Percentiles rank a stretch among this genome's conserved stretches.
phyloP scores from a whole-genome alignment of 2,329 filamentous ascomycete genomes.

The Teratosphaeria destructans region DNA sequence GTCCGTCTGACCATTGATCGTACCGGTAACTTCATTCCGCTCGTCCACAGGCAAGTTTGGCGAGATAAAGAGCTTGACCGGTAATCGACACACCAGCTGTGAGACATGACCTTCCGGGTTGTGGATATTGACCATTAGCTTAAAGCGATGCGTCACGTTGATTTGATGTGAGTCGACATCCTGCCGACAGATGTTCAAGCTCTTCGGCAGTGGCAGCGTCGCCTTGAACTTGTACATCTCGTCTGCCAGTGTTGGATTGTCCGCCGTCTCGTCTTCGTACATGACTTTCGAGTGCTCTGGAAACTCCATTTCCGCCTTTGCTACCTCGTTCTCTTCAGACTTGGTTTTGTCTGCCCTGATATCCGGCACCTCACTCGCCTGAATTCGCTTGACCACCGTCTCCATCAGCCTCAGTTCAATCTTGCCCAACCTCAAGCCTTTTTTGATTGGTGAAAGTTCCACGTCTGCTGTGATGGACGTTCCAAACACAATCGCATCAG shows the following conservation, averaged over 20 bases:
- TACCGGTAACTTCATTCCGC: conserved; percentile 62
- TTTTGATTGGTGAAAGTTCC: conserved; percentile 75
- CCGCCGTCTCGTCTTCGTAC: conserved; percentile 29
- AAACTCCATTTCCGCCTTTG: conserved; percentile 29
- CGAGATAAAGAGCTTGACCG: conserved; percentile 89
- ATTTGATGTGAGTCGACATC: conserved; percentile 82
- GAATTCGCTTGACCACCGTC: conserved; percentile 45
- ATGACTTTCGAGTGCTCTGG: conserved; percentile 25
- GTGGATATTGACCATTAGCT: conserved; percentile 79
- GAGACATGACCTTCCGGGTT: conserved; percentile 94
- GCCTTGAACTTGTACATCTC: conserved; percentile 52
- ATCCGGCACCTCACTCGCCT: conserved; percentile 23
- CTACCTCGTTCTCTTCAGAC: conserved; percentile 27
- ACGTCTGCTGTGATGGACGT: conserved; percentile 78
- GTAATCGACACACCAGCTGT: conserved; percentile 82
- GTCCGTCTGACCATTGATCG: conserved; percentile 25
- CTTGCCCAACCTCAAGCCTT: conserved; percentile 76
- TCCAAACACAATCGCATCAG: conserved; percentile 89
- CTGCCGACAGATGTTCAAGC: conserved; percentile 72
- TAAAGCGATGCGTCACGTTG: conserved; percentile 85
- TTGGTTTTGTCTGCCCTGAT: conserved; percentile 23
- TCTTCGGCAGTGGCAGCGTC: conserved; percentile 63
- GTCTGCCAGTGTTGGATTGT: conserved; percentile 34
- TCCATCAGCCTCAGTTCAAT: conserved; percentile 75
- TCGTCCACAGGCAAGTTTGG: conserved; percentile 85